Evolutionary conservation across 805 yeast genomes (phyloP), one percentile per base, ranked within the genome.

Genomic region (Middelhovenomyces tepae): DNA sequence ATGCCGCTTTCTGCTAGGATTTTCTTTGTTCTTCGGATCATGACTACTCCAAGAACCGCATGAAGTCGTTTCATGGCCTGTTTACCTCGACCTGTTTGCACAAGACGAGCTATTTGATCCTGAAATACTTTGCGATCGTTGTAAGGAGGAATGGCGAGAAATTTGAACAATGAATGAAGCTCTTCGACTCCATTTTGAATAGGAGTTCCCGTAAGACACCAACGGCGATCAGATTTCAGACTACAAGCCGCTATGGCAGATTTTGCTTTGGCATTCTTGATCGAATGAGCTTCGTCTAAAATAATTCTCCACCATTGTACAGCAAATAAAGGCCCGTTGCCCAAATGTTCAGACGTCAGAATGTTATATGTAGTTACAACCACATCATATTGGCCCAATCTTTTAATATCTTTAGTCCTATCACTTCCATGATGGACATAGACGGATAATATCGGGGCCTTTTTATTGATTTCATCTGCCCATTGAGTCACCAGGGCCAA

Each of bases 181-280:
- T 76, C 83, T 28, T 58, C 65, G 31, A 71, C 56, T 22, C 57
- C 60, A 42, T 75, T 75, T 51, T 75, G 82, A 24, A 76, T 51
- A 0, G 82, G 83, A 0, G 83, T 75, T 34, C 83, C 83, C 2
- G 80, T 72, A 4, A 75, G 56, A 18, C 73, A 65, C 78, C 80
- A 74, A 28, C 78, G 57, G 35, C 66, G 64, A 1, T 45, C 35
- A 15, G 71, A 51, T 17, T 59, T 47, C 5, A 77, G 35, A 4
- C 55, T 50, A 28, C 57, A 59, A 38, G 69, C 60, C 0, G 77
- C 77, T 27, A 49, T 56, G 0, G 77, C 55, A 4, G 67, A 51
- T 39, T 64, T 59, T 0, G 81, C 56, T 9, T 52, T 51, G 30
- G 56, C 54, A 45, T 75, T 75, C 42, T 74, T 73, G 43, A 76